Base-by-base conservation (phyloP, 768 basidiomycete genomes). In the Mycena indigotica region DNA sequence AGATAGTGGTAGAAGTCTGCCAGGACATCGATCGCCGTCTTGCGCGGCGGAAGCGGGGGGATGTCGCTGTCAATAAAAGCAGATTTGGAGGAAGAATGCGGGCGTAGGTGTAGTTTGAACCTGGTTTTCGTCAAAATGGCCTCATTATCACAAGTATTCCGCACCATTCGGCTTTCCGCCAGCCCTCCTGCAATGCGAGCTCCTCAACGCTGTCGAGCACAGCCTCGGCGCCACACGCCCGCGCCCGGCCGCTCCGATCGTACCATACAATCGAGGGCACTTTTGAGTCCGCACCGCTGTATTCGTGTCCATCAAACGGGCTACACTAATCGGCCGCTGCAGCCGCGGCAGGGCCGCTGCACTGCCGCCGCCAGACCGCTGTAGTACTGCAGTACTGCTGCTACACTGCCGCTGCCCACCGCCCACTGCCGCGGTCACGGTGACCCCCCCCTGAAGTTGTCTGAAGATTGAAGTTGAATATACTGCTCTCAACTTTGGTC, bases 1-100 rank as follows among this genome's bases (percentile, higher is more conserved):
- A 84, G 65, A 53, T 83, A 83, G 0, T 61, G 61, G 54, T 83
- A 67, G 53, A 80, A 81, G 59, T 84, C 81, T 3, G 75, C 75
- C 25, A 83, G 72, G 44, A 84, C 72, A 26, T 77, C 72, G 16
- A 76, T 66, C 0, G 72, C 69, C 13, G 74, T 72, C 55, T 80
- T 82, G n/a, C 74, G 72, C 1, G 57, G n/a, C 0, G 81, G 82
- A 5, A 83, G 70, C 3, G 74, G 73, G 2, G 75, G 76, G 10
- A 80, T 49, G 6, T 74, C 71, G 4, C 41, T 29, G 4, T 16
- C 28, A 4, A 60, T 30, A 16, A 69, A 66, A 49, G 73, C 69
- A 28, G 65, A 62, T 13, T 70, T 68, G 25, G 74, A 71, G 8
- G 70, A 62, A 1, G 70, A 12, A 63, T 64, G 73, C 21, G 77